phyloP scores from a whole-genome alignment of 805 yeast genomes.

The Cyberlindnera xishuangbannaensis region DNA sequence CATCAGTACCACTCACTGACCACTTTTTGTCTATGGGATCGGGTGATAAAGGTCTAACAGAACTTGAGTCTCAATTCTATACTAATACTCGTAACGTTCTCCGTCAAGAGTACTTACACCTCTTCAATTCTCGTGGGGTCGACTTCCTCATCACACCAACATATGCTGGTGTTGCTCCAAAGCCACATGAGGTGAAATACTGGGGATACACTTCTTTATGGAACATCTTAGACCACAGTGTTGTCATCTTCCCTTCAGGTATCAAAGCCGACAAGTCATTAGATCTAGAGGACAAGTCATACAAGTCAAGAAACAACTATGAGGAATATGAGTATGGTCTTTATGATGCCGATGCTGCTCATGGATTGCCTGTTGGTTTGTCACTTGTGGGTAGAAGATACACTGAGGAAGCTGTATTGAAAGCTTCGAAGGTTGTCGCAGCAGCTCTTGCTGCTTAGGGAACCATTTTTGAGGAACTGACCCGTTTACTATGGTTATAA shows the following conservation, averaged over 20 bases:
- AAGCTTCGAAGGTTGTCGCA: constrained; percentile 36
- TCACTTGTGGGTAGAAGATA: constrained; percentile 47
- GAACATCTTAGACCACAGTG: constrained; percentile 69
- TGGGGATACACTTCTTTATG: constrained; percentile 80
- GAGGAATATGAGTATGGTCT: constrained; percentile 30
- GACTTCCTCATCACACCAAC: constrained; percentile 67
- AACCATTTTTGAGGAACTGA: no score
- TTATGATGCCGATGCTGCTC: constrained; percentile 38
- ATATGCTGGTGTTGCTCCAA: constrained; percentile 67
- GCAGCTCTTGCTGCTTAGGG: no score
- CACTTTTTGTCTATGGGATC: constrained; percentile 55
- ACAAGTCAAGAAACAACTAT: constrained; percentile 17
- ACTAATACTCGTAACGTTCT: constrained; percentile 51
- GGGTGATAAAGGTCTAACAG: constrained; percentile 42
- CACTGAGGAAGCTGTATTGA: constrained; percentile 43
- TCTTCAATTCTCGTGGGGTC: constrained; percentile 46
- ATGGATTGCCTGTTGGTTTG: constrained; percentile 50
- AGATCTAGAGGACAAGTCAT: constrained; percentile 39
- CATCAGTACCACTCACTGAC: constrained; percentile 55
- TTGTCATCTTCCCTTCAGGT: constrained; percentile 52
- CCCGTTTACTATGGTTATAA: no score
- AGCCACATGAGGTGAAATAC: constrained; percentile 54
- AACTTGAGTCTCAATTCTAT: constrained; percentile 50
- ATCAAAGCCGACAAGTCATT: constrained; percentile 30
- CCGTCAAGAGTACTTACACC: constrained; percentile 51